Base-by-base conservation (phyloP, 768 basidiomycete species). In the Artomyces pyxidatus region DNA sequence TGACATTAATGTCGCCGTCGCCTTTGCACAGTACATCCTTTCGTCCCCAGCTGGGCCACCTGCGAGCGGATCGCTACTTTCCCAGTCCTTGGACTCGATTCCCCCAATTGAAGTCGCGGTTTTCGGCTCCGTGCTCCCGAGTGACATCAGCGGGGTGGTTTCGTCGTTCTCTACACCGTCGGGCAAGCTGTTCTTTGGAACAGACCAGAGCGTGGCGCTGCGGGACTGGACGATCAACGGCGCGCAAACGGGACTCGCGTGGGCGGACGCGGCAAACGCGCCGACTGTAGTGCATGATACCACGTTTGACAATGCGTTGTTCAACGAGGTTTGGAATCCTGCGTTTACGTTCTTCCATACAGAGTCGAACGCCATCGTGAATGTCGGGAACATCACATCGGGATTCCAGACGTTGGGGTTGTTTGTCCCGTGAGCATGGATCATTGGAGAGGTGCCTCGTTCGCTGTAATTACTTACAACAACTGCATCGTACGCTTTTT, bases 81-180 rank as follows among this genome's bases (percentile, higher is more conserved):
- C 65, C 47, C 58, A 64, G 45, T 65, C 70, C 3, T 56, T 81
- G n/a, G 53, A 69, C 10, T 58, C 65, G 1, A 64, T 84, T 39
- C 83, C 81, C 21, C 52, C 65, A 1, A 58, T 85, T 29, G 82
- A 83, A 62, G 77, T 82, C 3, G 81, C 80, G 1, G 58, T 84
- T n/a, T 83, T 84, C 59, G 83, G 82, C 6, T 65, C 72, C 12
- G 61, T 84, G 22, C 57, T 61, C 12, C 68, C 74, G 16, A 54
- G 71, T 3, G 82, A 84, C 58, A 60, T 81, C 25, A 55, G 56
- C 29, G 72, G 66, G 28, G 71, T 71, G 6, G 63, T 73, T 21
- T 76, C 80, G 17, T 72, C 78, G 7, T 76, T 83, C 50, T 66
- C 74, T 8, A 71, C 70, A 9, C 61, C 77, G 19, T 68, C 70